Conservation (phyloP, 495 filamentous ascomycete species). For the Trichoderma virens region DNA sequence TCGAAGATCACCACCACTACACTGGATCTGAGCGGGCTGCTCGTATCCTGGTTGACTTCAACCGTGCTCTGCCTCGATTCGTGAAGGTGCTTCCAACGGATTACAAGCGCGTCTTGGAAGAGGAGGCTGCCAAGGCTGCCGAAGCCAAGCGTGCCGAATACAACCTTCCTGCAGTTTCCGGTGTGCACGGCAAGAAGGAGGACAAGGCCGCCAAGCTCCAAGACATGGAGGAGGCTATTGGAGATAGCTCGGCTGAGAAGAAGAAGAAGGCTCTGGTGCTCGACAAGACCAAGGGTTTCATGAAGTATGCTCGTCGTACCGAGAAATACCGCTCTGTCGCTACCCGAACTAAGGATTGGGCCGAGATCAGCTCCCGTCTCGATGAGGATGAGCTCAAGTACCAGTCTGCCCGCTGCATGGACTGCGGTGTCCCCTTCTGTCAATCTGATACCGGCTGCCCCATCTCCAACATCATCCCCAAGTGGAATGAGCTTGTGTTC, state of each 20-base stretch:
- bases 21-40: conserved; percentile 96
- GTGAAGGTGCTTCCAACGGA: conserved; percentile 93
- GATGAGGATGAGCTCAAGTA: conserved; percentile 98
- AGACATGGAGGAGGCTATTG: conserved; percentile 92
- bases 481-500: conserved; percentile 97
- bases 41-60: conserved; percentile 95
- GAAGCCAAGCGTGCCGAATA: conserved; percentile 77
- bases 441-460: conserved; percentile 96
- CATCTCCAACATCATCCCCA: conserved; percentile 99
- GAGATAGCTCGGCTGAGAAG: conserved; percentile 81
- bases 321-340: conserved; percentile 91
- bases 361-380: conserved; percentile 79
- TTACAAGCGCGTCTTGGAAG: conserved; percentile 89
- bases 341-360: conserved; percentile 90
- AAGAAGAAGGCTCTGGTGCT: conserved; percentile 88
- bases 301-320: conserved; percentile 91
- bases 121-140: conserved; percentile 78
- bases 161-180: conserved; percentile 69
- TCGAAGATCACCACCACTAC: conserved; percentile 99
- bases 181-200: conserved; percentile 56
- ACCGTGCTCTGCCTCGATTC: conserved; percentile 81
- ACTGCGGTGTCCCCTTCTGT: conserved; percentile 99
- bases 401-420: conserved; percentile 98
- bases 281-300: conserved; percentile 97
- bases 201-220: conserved; percentile 68